Percentiles rank a stretch among this genome's conserved stretches.
Conservation (phyloP, 192 early-diverging fungal species). For the Lunasporangiospora selenospora region DNA sequence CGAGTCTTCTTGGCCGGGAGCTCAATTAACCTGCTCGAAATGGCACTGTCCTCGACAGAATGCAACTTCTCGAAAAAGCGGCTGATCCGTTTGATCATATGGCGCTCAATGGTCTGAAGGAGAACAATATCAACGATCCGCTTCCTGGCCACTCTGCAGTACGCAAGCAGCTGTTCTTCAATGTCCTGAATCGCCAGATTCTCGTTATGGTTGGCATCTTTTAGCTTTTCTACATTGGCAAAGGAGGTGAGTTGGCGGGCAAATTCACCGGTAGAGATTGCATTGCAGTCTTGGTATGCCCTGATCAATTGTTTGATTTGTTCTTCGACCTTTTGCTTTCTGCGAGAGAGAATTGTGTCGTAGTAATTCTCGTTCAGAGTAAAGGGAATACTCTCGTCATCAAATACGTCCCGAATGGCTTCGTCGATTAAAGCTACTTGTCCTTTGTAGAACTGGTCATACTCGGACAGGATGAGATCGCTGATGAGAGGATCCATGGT, state of each 20-base stretch:
- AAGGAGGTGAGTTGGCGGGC: too few species aligned
- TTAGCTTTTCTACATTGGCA: too few species aligned
- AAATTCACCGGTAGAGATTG: too few species aligned
- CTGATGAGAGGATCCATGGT: conserved; percentile 20
- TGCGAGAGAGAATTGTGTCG: conserved; percentile 18
- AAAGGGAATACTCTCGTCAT: conserved; percentile 27
- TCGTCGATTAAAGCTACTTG: conserved; percentile 21
- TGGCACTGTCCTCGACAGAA: conserved; percentile 18
- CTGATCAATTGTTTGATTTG: not conserved
- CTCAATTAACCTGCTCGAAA: conserved; percentile 24
- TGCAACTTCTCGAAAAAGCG: conserved; percentile 27
- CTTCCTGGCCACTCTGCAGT: conserved; percentile 30
- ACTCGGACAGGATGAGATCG: conserved; percentile 26
- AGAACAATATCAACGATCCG: conserved; percentile 38
- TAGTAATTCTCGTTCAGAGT: conserved; percentile 40
- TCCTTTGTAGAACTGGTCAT: conserved; percentile 27
- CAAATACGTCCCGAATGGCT: conserved; percentile 25
- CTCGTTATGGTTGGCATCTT: conserved; percentile 23
- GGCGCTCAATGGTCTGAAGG: conserved; percentile 33
- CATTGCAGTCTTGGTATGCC: not conserved
- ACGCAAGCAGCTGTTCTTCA: conserved; percentile 23
- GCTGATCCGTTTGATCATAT: conserved; percentile 29
- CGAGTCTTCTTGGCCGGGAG: conserved; percentile 2
- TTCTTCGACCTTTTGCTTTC: conserved; percentile 16
- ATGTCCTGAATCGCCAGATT: conserved; percentile 17